Conservation (phyloP, 495 filamentous ascomycete genomes). For the Xylaria intraflava region DNA sequence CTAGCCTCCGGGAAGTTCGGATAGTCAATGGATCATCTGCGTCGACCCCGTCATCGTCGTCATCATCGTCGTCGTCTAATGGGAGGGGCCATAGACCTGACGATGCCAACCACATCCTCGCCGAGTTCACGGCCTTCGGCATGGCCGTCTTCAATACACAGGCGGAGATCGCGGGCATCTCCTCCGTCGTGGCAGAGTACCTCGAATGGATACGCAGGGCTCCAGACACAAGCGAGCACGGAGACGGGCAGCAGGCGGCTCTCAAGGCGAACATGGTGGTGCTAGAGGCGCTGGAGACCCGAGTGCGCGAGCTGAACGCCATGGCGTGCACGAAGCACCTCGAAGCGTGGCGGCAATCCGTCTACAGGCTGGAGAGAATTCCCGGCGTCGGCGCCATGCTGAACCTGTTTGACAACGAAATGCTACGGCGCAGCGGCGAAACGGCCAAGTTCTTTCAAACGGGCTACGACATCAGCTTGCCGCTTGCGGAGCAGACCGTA, state of each 20-base stretch:
- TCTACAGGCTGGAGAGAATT: constrained; percentile 3
- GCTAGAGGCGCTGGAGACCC: constrained; percentile 9
- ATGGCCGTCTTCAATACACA: constrained; percentile 14
- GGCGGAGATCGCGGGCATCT: constrained; percentile 12
- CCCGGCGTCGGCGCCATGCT: constrained; percentile 13
- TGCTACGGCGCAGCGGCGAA: constrained; percentile 11
- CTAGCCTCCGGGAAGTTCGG: constrained; percentile 7
- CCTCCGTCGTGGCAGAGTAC: constrained; percentile 14
- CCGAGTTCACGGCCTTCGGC: constrained; percentile 10
- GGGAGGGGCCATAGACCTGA: constrained; percentile 1
- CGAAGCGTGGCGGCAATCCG: constrained; percentile 9
- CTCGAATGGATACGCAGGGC: constrained; percentile 11
- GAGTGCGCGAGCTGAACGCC: constrained; percentile 8
- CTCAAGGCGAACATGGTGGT: constrained; percentile 1
- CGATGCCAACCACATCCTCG: constrained; percentile 13
- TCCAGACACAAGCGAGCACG: not conserved
- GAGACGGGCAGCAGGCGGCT: not conserved
- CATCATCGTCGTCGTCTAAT: constrained; percentile 5
- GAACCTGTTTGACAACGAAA: constrained; percentile 9
- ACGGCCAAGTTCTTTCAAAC: constrained; percentile 12
- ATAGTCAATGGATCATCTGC: constrained; percentile 7
- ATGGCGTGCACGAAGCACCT: constrained; percentile 8
- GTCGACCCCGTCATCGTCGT: constrained; percentile 4
- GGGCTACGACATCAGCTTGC: constrained; percentile 3
- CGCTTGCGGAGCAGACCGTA: constrained; percentile 3